phyloP scores from a whole-genome alignment of 805 yeast genomes.

The Cyberlindnera euphorbiae region DNA sequence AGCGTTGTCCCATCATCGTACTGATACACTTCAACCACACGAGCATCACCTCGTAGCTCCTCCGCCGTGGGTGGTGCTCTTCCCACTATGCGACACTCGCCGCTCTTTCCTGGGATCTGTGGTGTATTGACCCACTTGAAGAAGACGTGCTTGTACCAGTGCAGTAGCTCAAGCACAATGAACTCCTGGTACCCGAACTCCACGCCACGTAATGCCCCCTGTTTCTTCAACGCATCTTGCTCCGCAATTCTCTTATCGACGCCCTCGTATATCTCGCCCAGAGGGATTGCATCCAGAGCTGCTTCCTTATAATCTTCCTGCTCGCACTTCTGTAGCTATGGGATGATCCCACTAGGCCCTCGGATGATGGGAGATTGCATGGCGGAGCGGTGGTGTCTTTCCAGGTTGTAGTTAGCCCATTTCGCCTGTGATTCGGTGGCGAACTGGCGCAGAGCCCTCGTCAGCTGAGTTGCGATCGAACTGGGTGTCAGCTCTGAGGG shows the following conservation, averaged over 20 bases:
- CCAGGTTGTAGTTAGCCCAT: background rate
- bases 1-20: slow-evolving; percentile 50
- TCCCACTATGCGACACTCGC: slow-evolving; percentile 34
- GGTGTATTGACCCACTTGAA: slow-evolving; percentile 83
- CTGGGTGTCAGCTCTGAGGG: no score
- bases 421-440: no score
- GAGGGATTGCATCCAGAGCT: slow-evolving; percentile 61
- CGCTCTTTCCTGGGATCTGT: slow-evolving; percentile 50
- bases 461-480: no score
- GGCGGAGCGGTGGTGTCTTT: slow-evolving; percentile 1
- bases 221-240: no score
- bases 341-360: background rate
- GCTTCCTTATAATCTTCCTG: slow-evolving; percentile 15
- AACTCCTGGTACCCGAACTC: slow-evolving; percentile 48
- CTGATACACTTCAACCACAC: slow-evolving; percentile 56
- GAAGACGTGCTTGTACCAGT: slow-evolving; percentile 74
- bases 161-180: slow-evolving; percentile 50
- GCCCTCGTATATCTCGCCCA: slow-evolving; percentile 51
- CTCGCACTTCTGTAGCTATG: slow-evolving; percentile 2
- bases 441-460: no score
- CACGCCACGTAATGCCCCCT: slow-evolving; percentile 4
- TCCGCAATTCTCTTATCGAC: slow-evolving; percentile 48
- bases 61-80: slow-evolving; percentile 43
- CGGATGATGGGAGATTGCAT: background rate
- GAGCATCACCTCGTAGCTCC: slow-evolving; percentile 41